Conservation (phyloP, 768 basidiomycete species). For the Boletus vermiculosoides region DNA sequence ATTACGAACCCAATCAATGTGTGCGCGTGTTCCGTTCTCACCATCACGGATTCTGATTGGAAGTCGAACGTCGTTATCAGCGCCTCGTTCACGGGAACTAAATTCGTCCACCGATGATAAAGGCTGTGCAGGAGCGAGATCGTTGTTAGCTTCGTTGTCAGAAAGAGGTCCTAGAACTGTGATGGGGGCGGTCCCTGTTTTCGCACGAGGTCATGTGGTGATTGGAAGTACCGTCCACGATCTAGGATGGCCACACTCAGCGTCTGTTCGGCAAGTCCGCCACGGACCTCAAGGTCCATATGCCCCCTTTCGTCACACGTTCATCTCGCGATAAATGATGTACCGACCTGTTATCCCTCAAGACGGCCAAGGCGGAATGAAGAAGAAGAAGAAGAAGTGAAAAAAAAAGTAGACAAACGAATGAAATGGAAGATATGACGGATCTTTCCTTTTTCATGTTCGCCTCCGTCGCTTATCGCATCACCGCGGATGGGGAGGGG, state of each 20-base stretch:
- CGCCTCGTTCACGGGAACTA: neutral
- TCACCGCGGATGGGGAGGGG: conserved; percentile 14
- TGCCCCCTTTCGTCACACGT: conserved; percentile 6
- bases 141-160: neutral
- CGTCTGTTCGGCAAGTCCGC: neutral
- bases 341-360: neutral
- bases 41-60: conserved; percentile 7
- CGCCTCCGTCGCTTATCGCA: conserved; percentile 8
- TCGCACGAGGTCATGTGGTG: neutral
- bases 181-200: neutral
- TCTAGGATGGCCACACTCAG: neutral
- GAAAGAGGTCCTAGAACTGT: neutral
- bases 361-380: conserved; percentile 1
- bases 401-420: neutral
- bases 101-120: neutral
- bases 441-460: conserved; percentile 4
- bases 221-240: neutral
- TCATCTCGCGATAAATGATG: conserved; percentile 11
- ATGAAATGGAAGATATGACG: conserved; percentile 9
- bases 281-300: neutral
- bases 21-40: conserved; percentile 17
- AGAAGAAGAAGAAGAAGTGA: neutral
- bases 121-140: conserved; percentile 7
- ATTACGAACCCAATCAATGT: neutral
- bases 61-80: neutral